Percentiles rank a stretch among this genome's conserved stretches.
These are phyloP conservation scores for Citrus unshiu DNA, from an alignment of 345 rosid genomes.

Conservation along the genomic window DNA sequence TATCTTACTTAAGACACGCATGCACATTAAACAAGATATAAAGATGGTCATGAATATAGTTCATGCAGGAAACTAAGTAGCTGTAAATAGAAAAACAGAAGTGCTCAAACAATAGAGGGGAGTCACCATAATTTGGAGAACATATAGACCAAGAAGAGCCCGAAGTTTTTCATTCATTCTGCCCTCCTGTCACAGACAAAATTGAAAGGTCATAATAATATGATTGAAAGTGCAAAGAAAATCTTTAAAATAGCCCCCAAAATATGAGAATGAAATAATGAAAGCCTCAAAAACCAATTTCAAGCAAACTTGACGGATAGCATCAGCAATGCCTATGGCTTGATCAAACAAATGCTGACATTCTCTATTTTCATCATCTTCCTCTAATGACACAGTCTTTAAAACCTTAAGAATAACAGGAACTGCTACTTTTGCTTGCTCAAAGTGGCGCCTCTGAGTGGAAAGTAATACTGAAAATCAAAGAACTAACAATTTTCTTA, in stretches of 20 bases:
- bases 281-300: conserved; percentile 52
- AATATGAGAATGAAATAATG: conserved; percentile 9
- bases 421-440: conserved; percentile 69
- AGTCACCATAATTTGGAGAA: conserved; percentile 66
- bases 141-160: conserved; percentile 67
- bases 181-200: conserved; percentile 46
- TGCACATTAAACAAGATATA: background rate
- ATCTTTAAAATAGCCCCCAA: conserved; percentile 6
- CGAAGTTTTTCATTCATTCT: conserved; percentile 46
- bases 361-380: conserved; percentile 29
- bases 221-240: background rate
- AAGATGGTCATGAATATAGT: background rate
- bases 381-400: conserved; percentile 40
- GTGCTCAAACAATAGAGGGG: conserved; percentile 14
- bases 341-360: conserved; percentile 44
- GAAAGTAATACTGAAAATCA: conserved; percentile 54
- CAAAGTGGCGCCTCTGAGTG: conserved; percentile 66
- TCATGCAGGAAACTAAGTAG: background rate
- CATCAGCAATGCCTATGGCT: conserved; percentile 60
- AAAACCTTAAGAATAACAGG: conserved; percentile 59
- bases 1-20: conserved; percentile 18
- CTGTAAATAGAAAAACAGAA: conserved; percentile 1
- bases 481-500: conserved; percentile 17
- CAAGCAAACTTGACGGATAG: conserved; percentile 44
- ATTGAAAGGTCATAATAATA: conserved; percentile 1